phyloP scores from a whole-genome alignment of 257 asterid genomes.

The Primulina huaijiensis region DNA sequence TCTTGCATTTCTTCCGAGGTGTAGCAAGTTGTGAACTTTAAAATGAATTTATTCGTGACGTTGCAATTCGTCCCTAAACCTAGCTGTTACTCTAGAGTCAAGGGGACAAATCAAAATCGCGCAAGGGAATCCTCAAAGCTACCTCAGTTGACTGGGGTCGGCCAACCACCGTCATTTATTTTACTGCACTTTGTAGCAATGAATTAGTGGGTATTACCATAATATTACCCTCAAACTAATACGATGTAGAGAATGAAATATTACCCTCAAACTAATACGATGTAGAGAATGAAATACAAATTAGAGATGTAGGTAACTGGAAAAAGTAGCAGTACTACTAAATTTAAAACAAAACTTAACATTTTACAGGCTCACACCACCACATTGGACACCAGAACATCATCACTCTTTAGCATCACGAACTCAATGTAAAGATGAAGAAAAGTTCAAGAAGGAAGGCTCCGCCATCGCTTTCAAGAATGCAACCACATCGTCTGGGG shows the following conservation, averaged over 20 bases:
- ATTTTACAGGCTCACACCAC: not conserved
- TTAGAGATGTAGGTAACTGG: not conserved
- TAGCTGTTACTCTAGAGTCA: not conserved
- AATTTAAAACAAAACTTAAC: not conserved
- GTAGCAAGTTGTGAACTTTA: too few species aligned
- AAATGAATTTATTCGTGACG: not conserved
- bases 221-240: too few species aligned
- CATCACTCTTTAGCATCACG: not conserved
- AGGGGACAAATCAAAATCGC: not conserved
- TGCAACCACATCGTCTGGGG: slow-evolving; percentile 62
- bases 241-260: too few species aligned
- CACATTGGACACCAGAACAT: not conserved
- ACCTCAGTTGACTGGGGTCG: not conserved
- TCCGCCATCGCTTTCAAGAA: slow-evolving; percentile 61
- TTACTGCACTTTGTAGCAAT: not conserved
- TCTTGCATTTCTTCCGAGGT: not conserved
- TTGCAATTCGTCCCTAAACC: not conserved
- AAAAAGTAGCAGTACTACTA: not conserved
- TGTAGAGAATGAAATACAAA: not conserved
- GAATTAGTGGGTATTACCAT: not conserved
- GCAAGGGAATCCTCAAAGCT: not conserved
- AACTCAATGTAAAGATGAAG: slow-evolving; percentile 16
- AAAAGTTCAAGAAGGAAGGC: slow-evolving; percentile 18
- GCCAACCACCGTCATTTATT: not conserved
- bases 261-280: too few species aligned